Base-by-base conservation (phyloP, 2,329 filamentous ascomycete species). In the Pyricularia grisea region DNA sequence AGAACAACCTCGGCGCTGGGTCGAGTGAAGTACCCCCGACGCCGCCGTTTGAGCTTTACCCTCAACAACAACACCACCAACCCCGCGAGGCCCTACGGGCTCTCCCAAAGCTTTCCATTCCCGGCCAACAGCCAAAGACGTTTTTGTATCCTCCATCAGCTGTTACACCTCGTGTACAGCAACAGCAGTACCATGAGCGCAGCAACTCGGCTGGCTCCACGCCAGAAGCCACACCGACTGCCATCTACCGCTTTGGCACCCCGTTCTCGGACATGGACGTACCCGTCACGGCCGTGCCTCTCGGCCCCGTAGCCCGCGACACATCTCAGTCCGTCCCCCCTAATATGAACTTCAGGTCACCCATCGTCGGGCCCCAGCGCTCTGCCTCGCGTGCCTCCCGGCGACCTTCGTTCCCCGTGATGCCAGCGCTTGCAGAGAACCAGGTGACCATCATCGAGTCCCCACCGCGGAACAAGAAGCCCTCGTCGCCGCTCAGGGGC, bases 231-330 rank as follows among this genome's bases (percentile, higher is more conserved):
- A 86, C 90, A 3, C 83, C 85, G 0, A 82, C 84, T 67, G 86
- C 83, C 25, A 82, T 90, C 61, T 94, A 93, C 79, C 88, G 92
- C 68, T 90, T 92, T 72, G 90, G 88, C n/a, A 96, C 92, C 0
- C 93, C 94, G 20, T 92, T 94, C 77, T 97, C 94, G 2, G 93
- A 97, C 75, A 90, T 94, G 84, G 94, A 97, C 76, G 88, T 94
- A 14, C 94, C 94, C 0, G 81, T 96, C 70, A 95, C 92, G 0
- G 86, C 90, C 2, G 83, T 94, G 63, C 87, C 88, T 0, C 74
- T 88, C 20, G 92, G 90, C 0, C 92, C 92, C 7, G 83, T 97
- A 36, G 85, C 90, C 64, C 90, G 94, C 67, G 90, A 95, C 75
- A 83, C 85, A 65, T 97, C 93, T 30, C 93, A 97, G 78, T 97